Evolutionary conservation across 2,329 filamentous ascomycete species (phyloP).

Genomic region (Reticulascus tulasneorum): DNA sequence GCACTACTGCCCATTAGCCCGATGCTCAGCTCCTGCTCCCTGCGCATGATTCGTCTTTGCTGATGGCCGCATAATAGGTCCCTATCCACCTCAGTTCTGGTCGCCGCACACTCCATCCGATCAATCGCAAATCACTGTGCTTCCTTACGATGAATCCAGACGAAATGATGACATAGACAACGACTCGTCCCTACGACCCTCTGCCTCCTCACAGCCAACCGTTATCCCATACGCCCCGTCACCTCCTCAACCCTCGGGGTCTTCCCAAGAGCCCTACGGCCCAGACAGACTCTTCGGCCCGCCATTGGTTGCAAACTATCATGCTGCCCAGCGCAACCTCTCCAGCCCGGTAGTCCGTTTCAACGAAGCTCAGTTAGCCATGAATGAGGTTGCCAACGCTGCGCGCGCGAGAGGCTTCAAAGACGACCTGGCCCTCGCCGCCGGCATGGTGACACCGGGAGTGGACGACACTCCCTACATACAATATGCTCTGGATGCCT

Average conservation of each 20-base stretch:
- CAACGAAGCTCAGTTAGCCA: constrained; percentile 31
- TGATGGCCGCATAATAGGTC: constrained; percentile 15
- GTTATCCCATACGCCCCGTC: constrained; percentile 32
- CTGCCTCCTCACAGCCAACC: constrained; percentile 31
- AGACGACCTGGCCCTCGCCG: constrained; percentile 47
- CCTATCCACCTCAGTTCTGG: constrained; percentile 15
- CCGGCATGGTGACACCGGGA: constrained; percentile 63
- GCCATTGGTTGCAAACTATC: constrained; percentile 18
- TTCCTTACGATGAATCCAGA: constrained; percentile 10
- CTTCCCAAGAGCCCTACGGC: constrained; percentile 37
- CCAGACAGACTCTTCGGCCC: constrained; percentile 35
- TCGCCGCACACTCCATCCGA: constrained; percentile 17
- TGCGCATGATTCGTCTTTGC: constrained; percentile 5
- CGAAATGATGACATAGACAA: constrained; percentile 16
- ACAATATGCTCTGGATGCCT: constrained; percentile 81
- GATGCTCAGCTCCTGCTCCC: background rate
- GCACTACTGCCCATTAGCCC: background rate
- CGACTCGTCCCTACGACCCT: constrained; percentile 19
- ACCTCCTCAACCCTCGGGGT: constrained; percentile 31
- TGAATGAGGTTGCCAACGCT: constrained; percentile 18
- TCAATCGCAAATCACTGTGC: constrained; percentile 16
- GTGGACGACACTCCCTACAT: constrained; percentile 85
- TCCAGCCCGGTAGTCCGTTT: constrained; percentile 27
- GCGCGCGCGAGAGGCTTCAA: constrained; percentile 34
- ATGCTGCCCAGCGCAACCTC: constrained; percentile 14